These are phyloP conservation scores for Linderniella brevidens DNA, from an alignment of 257 asterid genomes.

Conservation along the genomic window DNA sequence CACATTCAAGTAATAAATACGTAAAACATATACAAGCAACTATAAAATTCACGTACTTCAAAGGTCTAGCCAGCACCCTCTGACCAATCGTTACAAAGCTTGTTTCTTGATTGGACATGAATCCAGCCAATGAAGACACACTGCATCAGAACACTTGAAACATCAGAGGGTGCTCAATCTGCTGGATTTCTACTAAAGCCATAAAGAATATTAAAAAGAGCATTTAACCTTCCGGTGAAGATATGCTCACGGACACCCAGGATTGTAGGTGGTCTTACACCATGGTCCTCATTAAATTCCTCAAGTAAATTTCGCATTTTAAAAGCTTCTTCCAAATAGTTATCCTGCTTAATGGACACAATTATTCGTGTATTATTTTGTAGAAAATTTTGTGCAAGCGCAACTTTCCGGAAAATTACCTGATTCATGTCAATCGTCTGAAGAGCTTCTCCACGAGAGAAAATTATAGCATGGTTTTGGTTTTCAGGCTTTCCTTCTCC, in stretches of 20 bases:
- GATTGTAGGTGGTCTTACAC: conserved; percentile 89
- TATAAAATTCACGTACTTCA: conserved; percentile 74
- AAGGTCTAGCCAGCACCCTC: conserved; percentile 95
- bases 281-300: conserved; percentile 93
- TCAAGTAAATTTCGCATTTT: conserved; percentile 95
- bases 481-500: conserved; percentile 99
- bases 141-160: conserved; percentile 32
- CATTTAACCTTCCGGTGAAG: conserved; percentile 77
- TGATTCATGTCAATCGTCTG: conserved; percentile 99
- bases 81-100: conserved; percentile 99
- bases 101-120: conserved; percentile 97
- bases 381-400: conserved; percentile 2
- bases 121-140: conserved; percentile 98
- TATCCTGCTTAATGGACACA: conserved; percentile 40
- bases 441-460: conserved; percentile 94
- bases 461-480: conserved; percentile 92
- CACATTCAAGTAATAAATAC: no score
- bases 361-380: background rate
- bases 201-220: conserved; percentile 7
- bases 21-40: conserved; percentile 8
- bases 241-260: conserved; percentile 94
- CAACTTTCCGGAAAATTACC: conserved; percentile 27
- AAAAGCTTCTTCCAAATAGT: conserved; percentile 93
- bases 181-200: conserved; percentile 10
- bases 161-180: no score